Percentiles rank a stretch among this genome's conserved stretches.
These are phyloP conservation scores for Cryphonectria naterciae DNA, from an alignment of 2,329 filamentous ascomycete genomes.

Conservation along the genomic window DNA sequence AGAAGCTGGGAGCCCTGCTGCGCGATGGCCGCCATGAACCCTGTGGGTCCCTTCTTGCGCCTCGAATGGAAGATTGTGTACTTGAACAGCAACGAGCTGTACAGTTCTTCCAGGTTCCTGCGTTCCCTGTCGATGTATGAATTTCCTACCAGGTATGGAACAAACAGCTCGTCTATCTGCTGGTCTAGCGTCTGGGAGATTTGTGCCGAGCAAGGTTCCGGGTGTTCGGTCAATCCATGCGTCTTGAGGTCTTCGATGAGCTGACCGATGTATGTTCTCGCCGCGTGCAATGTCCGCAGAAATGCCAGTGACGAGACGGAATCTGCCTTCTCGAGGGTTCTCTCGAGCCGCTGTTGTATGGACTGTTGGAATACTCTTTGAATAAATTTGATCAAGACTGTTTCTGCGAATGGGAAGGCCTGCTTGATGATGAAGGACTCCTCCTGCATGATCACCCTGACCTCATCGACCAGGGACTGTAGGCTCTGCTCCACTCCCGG, in stretches of 20 bases:
- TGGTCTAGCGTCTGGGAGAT: constrained; percentile 77
- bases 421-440: constrained; percentile 96
- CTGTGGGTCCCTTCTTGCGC: constrained; percentile 84
- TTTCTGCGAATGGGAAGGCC: constrained; percentile 95
- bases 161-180: constrained; percentile 77
- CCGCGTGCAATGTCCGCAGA: constrained; percentile 86
- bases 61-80: constrained; percentile 93
- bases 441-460: constrained; percentile 93
- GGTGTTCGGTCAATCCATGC: constrained; percentile 93
- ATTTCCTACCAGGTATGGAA: constrained; percentile 70
- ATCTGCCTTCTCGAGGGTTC: constrained; percentile 93
- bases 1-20: constrained; percentile 89
- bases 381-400: constrained; percentile 88
- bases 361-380: constrained; percentile 98
- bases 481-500: constrained; percentile 90
- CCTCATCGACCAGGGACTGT: constrained; percentile 90
- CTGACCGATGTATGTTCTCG: constrained; percentile 83
- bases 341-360: constrained; percentile 92
- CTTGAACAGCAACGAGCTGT: constrained; percentile 92
- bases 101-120: constrained; percentile 75
- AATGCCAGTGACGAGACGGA: constrained; percentile 92
- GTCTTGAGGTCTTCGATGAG: constrained; percentile 92
- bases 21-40: constrained; percentile 89
- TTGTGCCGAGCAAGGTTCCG: constrained; percentile 85
- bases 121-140: constrained; percentile 73